Base-by-base conservation (phyloP, 176 grass and related monocot species). In the Hsuehochloa calcarea region DNA sequence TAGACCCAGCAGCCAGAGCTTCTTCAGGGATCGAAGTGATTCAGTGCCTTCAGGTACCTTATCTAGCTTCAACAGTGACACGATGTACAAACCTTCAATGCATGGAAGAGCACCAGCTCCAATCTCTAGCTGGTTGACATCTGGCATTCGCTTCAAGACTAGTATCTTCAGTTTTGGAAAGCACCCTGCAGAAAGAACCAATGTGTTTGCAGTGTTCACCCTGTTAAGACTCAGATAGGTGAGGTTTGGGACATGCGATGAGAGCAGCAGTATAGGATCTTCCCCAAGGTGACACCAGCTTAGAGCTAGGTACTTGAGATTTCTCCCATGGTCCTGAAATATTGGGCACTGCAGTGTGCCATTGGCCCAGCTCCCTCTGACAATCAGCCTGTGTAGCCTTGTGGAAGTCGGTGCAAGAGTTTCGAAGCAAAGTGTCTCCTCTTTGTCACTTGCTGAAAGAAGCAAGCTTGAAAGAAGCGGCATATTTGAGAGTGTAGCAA, bases 401-500 rank as follows among this genome's bases (percentile, higher is more conserved):
- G 17, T 15, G 0, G 71, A 75, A 19, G 2, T 4, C 13, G 82
- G 82, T 14, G 41, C 27, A 7, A 84, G 60, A 26, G 13, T 25
- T 55, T 76, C 3, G 0, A 84, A 54, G n/a, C 14, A 5, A 29
- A 67, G 71, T 55, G 4, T 10, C 35, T 84, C 72, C 0, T 65
- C 43, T 7, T 41, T 12, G 31, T 65, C 13, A 41, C 61, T 9
- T 0, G 71, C 82, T 14, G 82, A 65, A 8, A 84, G 31, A 55
- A 84, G 72, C 47, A 84, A 41, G 61, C 41, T 84, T 3, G 82
- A 84, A 31, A 84, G 82, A 84, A 52, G 9, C 8, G 72, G 72
- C 71, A 84, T 55, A 4, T 8, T 43, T 1, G 72, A 84, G 5
- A 84, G 60, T 20, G 35, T 3, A 22, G 31, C 3, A 13, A 84